Base-by-base conservation (phyloP, 2,329 filamentous ascomycete genomes). In the Rutstroemia sp. region DNA sequence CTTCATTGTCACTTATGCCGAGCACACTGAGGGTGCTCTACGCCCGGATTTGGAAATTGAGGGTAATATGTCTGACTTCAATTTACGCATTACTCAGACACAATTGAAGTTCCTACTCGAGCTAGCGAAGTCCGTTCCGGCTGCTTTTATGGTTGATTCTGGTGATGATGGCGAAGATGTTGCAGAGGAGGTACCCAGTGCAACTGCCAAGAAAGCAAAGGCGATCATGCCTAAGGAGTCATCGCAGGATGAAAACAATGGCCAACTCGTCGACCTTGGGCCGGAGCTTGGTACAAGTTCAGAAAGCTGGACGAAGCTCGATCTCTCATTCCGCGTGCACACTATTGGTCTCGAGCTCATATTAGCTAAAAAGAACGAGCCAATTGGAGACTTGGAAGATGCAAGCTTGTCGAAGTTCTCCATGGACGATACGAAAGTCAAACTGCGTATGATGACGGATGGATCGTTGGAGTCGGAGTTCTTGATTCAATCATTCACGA, bases 361-460 rank as follows among this genome's bases (percentile, higher is more conserved):
- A 56, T 82, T 89, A 60, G 89, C 87, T 2, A 79, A 84, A 39
- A 83, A 89, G 46, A 80, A 87, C 56, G 80, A 84, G 63, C 92
- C 92, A 0, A 83, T 96, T n/a, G 86, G 84, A 2, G 82, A 91
- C 64, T 68, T 92, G 12, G 84, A 89, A 57, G 79, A 82, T 14
- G 88, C 89, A 1, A 96, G 94, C 64, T 73, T 99, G 12, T 96
- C 94, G 0, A 89, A 89, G 42, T 99, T 99, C 73, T 95, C 92
- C 12, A 78, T 99, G 38, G 94, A 99, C 65, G 86, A 95, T 61
- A 97, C 92, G 6, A 88, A 86, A 64, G 78, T 96, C 60, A 99
- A 97, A 75, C 80, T 95, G 8, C 84, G 91, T 25, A 94, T 97
- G 86, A 81, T 96, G 65, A 95, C 88, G 19, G 92, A 99, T 70